These are phyloP conservation scores for Phanerochaete carnosa DNA, from an alignment of 768 basidiomycete species.

Conservation along the genomic window DNA sequence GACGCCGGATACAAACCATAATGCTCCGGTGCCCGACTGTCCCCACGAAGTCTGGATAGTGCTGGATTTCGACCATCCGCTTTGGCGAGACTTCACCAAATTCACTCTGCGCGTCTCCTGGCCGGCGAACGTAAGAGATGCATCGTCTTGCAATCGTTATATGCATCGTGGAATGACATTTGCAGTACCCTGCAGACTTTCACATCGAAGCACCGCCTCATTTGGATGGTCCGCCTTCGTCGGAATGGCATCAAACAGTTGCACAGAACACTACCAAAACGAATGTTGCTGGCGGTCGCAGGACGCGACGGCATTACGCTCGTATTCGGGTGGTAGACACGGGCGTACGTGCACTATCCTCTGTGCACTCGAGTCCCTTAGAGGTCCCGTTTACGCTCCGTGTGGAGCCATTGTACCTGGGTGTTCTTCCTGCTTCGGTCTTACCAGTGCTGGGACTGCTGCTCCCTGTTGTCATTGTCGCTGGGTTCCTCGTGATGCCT, in stretches of 20 bases:
- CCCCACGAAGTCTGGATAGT: slow-evolving; percentile 29
- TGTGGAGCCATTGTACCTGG: slow-evolving; percentile 60
- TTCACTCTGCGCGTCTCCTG: slow-evolving; percentile 35
- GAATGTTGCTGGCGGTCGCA: background rate
- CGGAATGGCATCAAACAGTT: slow-evolving; percentile 5
- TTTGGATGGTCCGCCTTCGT: slow-evolving; percentile 17
- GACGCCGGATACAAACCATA: background rate
- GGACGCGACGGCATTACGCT: slow-evolving; percentile 49
- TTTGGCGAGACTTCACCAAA: slow-evolving; percentile 22
- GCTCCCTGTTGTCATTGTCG: slow-evolving; percentile 24
- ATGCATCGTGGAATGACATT: background rate
- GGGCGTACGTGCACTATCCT: slow-evolving; percentile 46
- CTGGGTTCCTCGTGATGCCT: slow-evolving; percentile 21
- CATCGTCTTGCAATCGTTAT: background rate
- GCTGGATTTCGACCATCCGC: slow-evolving; percentile 25
- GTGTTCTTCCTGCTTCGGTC: slow-evolving; percentile 56
- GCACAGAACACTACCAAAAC: slow-evolving; percentile 2
- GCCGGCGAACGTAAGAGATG: slow-evolving; percentile 30
- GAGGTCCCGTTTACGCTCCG: slow-evolving; percentile 49
- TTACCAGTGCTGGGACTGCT: slow-evolving; percentile 30
- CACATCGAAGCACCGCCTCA: slow-evolving; percentile 37
- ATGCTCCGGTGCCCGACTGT: slow-evolving; percentile 24
- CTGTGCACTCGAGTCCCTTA: slow-evolving; percentile 14
- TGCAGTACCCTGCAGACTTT: slow-evolving; percentile 45
- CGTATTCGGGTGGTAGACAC: slow-evolving; percentile 52